Base-by-base conservation (phyloP, 805 yeast species). In the Metschnikowia baotianmanensis region DNA sequence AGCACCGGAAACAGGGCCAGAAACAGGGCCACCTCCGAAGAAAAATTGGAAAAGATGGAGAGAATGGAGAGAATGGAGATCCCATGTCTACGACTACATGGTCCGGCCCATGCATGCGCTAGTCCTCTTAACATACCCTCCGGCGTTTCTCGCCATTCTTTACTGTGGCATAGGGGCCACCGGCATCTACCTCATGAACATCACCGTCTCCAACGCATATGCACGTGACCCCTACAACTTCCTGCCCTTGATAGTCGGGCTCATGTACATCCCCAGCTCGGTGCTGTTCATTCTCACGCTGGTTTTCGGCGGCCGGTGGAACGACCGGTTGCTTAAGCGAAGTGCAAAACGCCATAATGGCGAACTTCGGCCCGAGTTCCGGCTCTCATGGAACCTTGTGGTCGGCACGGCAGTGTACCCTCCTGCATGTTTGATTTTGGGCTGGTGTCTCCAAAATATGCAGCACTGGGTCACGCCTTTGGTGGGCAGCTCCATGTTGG, bases 251-350 rank as follows among this genome's bases (percentile, higher is more conserved):
- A 70, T 81, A 41, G 74, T 83, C 34, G 96, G 96, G 26, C 68
- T 87, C 21, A 71, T 85, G 41, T 87, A 86, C 64, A 80, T 87
- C 25, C 96, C 96, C 27, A 87, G 87, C 59, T 85, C 95, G 0
- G 76, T 86, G 19, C 77, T 89, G 0, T 87, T 86, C 55, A 62
- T 87, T 27, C 50, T 82, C 36, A 90, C 95, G 0, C 82, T 91
- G 0, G 62, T 88, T n/a, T 69, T 77, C 46, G 95, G 95, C 26
- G 96, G 96, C 3, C 71, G 71, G 47, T 87, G 91, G 84, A 80
- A 80, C 39, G 96, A 87, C 59, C 57, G 63, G 32, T 63, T 86
- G 30, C 59, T 86, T 25, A 67, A 65, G 32, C 67, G 65, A 31
- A 67, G 76, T 35, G 79, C 78, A 36, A 69, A 72, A 37, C 61